Evolutionary conservation across 306 rosid species (phyloP).

Genomic region (Abrus precatorius): DNA sequence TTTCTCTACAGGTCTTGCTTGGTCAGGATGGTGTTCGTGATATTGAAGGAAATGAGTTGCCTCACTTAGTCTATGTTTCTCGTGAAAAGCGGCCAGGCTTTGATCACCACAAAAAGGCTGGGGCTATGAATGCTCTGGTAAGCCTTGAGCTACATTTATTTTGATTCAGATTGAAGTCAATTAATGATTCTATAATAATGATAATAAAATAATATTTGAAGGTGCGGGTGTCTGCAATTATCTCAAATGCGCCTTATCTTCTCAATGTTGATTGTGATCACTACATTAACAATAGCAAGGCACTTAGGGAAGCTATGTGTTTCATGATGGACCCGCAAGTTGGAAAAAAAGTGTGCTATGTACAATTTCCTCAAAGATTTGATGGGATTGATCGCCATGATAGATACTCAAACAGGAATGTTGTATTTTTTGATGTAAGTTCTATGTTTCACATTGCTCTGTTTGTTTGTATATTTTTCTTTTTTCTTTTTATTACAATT

Average conservation of each 20-base stretch:
- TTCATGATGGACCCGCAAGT: constrained; percentile 98
- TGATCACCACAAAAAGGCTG: constrained; percentile 97
- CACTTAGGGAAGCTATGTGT: constrained; percentile 97
- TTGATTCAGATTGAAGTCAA: constrained; percentile 7
- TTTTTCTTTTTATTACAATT: neutral
- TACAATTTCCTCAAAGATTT: constrained; percentile 97
- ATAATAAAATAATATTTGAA: constrained; percentile 45
- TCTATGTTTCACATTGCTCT: constrained; percentile 21
- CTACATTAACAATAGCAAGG: constrained; percentile 97
- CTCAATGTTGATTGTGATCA: constrained; percentile 98
- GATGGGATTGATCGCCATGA: constrained; percentile 97
- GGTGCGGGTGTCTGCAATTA: constrained; percentile 87
- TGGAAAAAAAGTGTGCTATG: constrained; percentile 93
- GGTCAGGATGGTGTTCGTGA: constrained; percentile 88
- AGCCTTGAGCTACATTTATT: constrained; percentile 30
- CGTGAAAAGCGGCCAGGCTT: constrained; percentile 98
- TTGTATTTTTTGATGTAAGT: constrained; percentile 96
- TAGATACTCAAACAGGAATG: constrained; percentile 96
- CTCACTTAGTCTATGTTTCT: constrained; percentile 89
- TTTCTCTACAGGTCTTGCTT: constrained; percentile 74
- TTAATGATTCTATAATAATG: constrained; percentile 28
- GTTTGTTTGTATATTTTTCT: constrained; percentile 16
- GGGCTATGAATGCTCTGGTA: constrained; percentile 98
- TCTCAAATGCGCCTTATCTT: constrained; percentile 91
- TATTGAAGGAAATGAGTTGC: constrained; percentile 87